Evolutionary conservation across 345 rosid genomes (phyloP), one percentile per base, ranked within the genome.

Genomic region (Eucalyptus pumila): DNA sequence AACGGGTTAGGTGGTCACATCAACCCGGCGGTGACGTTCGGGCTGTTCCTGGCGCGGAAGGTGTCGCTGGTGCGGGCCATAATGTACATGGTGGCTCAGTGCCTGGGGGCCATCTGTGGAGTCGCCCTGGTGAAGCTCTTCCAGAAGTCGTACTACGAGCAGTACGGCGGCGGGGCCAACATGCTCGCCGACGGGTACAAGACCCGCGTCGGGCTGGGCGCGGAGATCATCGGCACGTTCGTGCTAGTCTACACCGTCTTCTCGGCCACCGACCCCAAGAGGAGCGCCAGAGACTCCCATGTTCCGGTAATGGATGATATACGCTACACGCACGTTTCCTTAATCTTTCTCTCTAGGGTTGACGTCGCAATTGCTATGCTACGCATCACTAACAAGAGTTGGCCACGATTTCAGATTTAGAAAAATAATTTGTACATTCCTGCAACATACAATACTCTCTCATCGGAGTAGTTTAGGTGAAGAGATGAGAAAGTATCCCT

Each of bases 231-330:
- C 34, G 92, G 92, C 52, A 89, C 91, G 9, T 91, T 88, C 81
- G 91, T 88, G n/a, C 88, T 91, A 13, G 91, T 91, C 76, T 90
- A 90, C 90, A 88, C 89, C 21, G 92, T 90, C 54, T 91, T 91
- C 90, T 90, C 91, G 19, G 92, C 92, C 48, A 90, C 91, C 48
- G 91, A 91, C 60, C 91, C 92, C 72, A 89, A 90, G 88, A 83
- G 90, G 40, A 88, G 49, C 50, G 93, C 89, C 44, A 87, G 89
- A 72, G 91, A 91, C 42, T 89, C 90, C 50, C 91, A 89, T 87
- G 88, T 91, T 67, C 92, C 92, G 51, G 91, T 89, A 87, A 86
- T 30, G 47, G 47, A 21, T 23, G 83, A 76, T 21, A 21, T 11
- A 10, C 6, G 2, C 80, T 56, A 24, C 62, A 32, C 76, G 10